Conservation (phyloP, 257 asterid species). For the Prunella vulgaris region DNA sequence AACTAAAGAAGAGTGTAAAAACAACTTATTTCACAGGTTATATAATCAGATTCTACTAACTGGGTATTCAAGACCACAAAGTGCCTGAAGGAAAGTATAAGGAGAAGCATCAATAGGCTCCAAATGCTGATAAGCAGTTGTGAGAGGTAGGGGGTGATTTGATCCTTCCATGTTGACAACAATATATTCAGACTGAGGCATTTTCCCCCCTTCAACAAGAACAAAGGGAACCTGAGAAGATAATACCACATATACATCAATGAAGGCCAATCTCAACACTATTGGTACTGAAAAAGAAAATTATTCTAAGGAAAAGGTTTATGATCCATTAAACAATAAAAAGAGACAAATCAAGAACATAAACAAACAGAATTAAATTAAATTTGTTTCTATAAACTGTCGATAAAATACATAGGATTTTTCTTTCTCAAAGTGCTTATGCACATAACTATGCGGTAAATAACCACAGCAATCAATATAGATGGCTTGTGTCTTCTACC, state of each 20-base stretch:
- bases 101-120: conserved; percentile 68
- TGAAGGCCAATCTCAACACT: conserved; percentile 18
- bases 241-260: neutral
- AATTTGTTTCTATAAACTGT: neutral
- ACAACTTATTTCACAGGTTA: conserved; percentile 8
- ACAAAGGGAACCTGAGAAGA: conserved; percentile 74
- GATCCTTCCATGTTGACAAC: conserved; percentile 86
- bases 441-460: neutral
- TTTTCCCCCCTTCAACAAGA: conserved; percentile 58
- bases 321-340: neutral
- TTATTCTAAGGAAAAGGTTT: neutral
- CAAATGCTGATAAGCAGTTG: conserved; percentile 64
- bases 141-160: conserved; percentile 72
- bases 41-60: conserved; percentile 47
- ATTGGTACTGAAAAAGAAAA: neutral
- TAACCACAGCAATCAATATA: neutral
- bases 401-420: neutral
- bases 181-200: conserved; percentile 60
- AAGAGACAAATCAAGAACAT: conserved; percentile 2
- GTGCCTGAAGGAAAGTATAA: conserved; percentile 76
- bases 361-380: neutral
- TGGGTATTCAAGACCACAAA: conserved; percentile 78
- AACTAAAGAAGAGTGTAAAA: conserved; percentile 15
- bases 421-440: neutral
- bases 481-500: neutral